Conservation (phyloP, 202 grass and related monocot genomes). For the Panicum virgatum region DNA sequence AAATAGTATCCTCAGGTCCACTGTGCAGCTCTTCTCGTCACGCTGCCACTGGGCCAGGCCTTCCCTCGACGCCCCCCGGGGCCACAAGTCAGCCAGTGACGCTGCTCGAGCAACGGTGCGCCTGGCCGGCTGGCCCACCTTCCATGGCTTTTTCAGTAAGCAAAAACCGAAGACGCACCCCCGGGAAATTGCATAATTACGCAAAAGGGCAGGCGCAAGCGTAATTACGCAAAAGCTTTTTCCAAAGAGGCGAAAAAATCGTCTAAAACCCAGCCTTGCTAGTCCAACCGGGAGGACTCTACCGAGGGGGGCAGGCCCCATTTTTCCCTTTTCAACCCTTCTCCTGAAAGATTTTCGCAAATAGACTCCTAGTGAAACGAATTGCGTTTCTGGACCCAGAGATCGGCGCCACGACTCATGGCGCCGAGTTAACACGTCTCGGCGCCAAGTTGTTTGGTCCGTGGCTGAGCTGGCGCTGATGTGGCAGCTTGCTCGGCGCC, state of each 20-base stretch:
- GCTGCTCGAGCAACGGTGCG: not conserved
- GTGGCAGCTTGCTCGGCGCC: no score
- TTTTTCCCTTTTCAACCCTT: no score
- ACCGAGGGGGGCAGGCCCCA: not conserved
- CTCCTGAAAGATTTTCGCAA: no score
- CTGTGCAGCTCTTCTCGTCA: no score
- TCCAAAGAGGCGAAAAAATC: not conserved
- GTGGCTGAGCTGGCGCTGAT: no score
- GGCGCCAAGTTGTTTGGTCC: no score
- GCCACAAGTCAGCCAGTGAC: not conserved
- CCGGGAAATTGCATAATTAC: not conserved
- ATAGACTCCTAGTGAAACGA: no score
- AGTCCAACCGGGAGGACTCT: not conserved
- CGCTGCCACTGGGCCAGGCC: not conserved
- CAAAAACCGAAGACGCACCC: not conserved
- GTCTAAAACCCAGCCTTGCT: slow-evolving; percentile 29
- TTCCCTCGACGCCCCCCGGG: accelerated
- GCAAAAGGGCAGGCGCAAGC: not conserved
- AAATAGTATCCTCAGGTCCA: not conserved
- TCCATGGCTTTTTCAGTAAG: not conserved
- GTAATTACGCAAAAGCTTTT: slow-evolving; percentile 15
- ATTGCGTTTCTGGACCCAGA: no score
- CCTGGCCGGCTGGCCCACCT: not conserved
- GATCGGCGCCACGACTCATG: no score
- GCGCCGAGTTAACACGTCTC: no score